Base-by-base conservation (phyloP, 164 flowering plant genomes). In the Vitis rotundifolia region DNA sequence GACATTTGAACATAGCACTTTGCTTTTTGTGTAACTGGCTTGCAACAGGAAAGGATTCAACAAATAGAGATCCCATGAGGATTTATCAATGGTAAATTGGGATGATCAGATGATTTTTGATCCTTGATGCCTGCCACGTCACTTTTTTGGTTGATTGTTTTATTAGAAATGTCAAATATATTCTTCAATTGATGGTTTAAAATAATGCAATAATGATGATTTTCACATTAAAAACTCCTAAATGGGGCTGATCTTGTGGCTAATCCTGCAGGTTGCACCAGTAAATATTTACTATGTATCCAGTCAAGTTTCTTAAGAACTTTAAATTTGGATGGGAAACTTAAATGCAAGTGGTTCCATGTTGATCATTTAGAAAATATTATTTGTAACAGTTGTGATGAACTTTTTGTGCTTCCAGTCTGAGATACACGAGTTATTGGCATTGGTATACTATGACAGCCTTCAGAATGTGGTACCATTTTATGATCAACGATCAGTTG, bases 381-480 rank as follows among this genome's bases (percentile, higher is more conserved):
- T 22, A 29, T 59, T 28, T 16, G 8, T 22, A 28, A 55, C 63
- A 51, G 50, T 8, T 55, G 8, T 71, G 49, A 56, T 66, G 58
- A 60, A 16, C 28, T 61, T 19, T 76, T 48, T 74, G 70, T 81
- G 69, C 61, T 76, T 80, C 49, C 84, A 95, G 99, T 75, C 87
- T 56, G 93, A 93, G 87, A 95, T 93, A 73, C 98, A 93, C 64
- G 98, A 91, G 80, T 64, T 90, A 57, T 75, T 95, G 86, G 99
- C 99, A 26, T 73, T 95, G 59, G 98, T 95, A n/a, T 95, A 90
- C 83, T 93, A 93, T 77, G 99, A 95, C 74, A 86, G 97, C 84
- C 76, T 95, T 70, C 99, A 95, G 81, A 93, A 89, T 84, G 99
- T 95, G 68, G 98, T 88, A 13, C 98, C 99, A 67, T 83, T 92